phyloP scores from a whole-genome alignment of 306 rosid genomes.

The Ziziphus jujuba region DNA sequence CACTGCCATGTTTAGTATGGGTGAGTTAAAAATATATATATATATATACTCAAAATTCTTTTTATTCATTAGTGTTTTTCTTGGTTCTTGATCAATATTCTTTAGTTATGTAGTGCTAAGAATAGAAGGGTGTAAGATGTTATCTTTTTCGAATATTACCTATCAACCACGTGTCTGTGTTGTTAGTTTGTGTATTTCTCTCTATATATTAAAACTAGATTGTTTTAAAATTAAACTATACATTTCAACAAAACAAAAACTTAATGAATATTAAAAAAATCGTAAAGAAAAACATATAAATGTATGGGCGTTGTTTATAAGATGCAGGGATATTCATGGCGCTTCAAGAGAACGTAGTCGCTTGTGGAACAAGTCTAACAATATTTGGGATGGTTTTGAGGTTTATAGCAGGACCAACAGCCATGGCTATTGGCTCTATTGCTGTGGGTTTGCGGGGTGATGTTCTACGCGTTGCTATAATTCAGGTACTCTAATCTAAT shows the following conservation, averaged over 20 bases:
- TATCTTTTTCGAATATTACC: no score
- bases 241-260: no score
- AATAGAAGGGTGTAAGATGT: no score
- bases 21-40: conserved; percentile 44
- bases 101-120: no score
- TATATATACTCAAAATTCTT: background rate
- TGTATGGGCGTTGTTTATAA: background rate
- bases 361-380: conserved; percentile 62
- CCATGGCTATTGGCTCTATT: conserved; percentile 78
- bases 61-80: no score
- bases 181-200: no score
- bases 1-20: conserved; percentile 98
- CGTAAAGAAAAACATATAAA: background rate
- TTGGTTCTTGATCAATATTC: no score
- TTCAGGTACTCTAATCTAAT: conserved; percentile 49
- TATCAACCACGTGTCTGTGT: no score
- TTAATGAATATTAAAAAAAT: background rate
- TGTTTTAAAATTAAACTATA: no score
- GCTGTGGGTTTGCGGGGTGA: conserved; percentile 83
- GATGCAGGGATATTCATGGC: conserved; percentile 93
- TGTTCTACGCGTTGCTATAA: conserved; percentile 72
- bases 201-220: no score
- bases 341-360: conserved; percentile 69
- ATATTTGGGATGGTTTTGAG: conserved; percentile 66
- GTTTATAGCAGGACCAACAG: conserved; percentile 94